These are phyloP conservation scores for Niebla homalea DNA, from an alignment of 495 filamentous ascomycete genomes.

Conservation along the genomic window DNA sequence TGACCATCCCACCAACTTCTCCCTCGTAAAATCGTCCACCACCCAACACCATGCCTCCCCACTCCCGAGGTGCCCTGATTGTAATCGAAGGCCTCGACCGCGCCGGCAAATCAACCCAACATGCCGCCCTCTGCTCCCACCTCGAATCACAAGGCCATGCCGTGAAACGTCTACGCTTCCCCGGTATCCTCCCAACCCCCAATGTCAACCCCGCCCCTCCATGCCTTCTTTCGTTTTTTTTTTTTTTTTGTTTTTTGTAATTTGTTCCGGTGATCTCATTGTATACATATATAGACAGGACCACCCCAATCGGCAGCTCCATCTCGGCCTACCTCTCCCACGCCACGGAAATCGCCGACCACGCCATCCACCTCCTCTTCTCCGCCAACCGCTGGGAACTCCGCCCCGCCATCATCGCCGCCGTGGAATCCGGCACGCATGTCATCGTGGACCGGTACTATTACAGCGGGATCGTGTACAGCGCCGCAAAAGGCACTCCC, in stretches of 20 bases:
- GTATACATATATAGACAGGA: no score
- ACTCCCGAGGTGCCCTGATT: conserved; percentile 57
- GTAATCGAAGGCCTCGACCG: conserved; percentile 91
- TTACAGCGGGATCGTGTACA: conserved; percentile 85
- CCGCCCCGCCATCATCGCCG: conserved; percentile 47
- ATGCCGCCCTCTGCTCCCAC: conserved; percentile 51
- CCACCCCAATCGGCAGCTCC: conserved; percentile 76
- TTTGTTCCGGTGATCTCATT: background rate
- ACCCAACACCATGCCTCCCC: background rate
- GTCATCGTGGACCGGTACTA: conserved; percentile 89
- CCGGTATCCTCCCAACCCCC: conserved; percentile 43
- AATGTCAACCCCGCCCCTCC: background rate
- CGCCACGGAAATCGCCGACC: conserved; percentile 67
- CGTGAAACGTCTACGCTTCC: conserved; percentile 73
- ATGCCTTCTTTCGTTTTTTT: background rate
- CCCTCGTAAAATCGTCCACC: no score
- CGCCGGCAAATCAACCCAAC: conserved; percentile 93
- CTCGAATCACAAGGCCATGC: conserved; percentile 47
- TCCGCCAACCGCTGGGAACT: conserved; percentile 93
- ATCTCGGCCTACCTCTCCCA: conserved; percentile 78
- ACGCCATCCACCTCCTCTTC: conserved; percentile 89
- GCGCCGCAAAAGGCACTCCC: conserved; percentile 75
- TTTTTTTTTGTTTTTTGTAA: no score
- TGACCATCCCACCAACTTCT: no score
- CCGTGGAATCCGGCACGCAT: conserved; percentile 51